Percentiles rank a stretch among this genome's conserved stretches.
phyloP scores from a whole-genome alignment of 148 eudicot genomes.

The Persicaria maculosa region DNA sequence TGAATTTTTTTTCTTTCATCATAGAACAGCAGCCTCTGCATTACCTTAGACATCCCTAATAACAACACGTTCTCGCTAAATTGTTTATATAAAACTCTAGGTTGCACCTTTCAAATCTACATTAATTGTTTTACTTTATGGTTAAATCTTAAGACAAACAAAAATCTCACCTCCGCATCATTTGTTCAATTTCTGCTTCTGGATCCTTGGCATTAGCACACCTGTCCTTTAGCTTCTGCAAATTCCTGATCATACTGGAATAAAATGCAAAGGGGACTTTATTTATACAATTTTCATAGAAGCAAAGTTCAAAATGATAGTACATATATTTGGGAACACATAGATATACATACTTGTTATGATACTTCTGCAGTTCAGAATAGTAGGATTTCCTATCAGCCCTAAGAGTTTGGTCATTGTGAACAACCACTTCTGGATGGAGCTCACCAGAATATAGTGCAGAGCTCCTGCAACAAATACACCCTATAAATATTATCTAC shows the following conservation, averaged over 20 bases:
- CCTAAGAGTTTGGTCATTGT: constrained; percentile 44
- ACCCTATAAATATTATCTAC: not conserved
- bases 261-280: constrained; percentile 17
- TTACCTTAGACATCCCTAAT: not conserved
- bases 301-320: not conserved
- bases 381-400: constrained; percentile 63
- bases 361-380: constrained; percentile 60
- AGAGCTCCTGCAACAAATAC: constrained; percentile 46
- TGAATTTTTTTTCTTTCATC: not conserved
- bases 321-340: not conserved
- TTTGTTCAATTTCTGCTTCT: constrained; percentile 42
- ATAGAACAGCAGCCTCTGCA: not conserved
- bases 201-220: constrained; percentile 62
- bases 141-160: not conserved
- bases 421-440: constrained; percentile 71
- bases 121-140: not conserved
- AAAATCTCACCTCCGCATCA: constrained; percentile 12
- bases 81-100: not conserved
- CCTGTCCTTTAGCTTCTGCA: constrained; percentile 63
- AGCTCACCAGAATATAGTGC: constrained; percentile 65
- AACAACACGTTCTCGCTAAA: not conserved
- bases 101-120: not conserved
- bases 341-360: constrained; percentile 45
- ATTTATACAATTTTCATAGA: not conserved
- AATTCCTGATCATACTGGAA: constrained; percentile 70